Evolutionary conservation across 2,329 filamentous ascomycete species (phyloP).

Genomic region (Trichocomaceae sp.): DNA sequence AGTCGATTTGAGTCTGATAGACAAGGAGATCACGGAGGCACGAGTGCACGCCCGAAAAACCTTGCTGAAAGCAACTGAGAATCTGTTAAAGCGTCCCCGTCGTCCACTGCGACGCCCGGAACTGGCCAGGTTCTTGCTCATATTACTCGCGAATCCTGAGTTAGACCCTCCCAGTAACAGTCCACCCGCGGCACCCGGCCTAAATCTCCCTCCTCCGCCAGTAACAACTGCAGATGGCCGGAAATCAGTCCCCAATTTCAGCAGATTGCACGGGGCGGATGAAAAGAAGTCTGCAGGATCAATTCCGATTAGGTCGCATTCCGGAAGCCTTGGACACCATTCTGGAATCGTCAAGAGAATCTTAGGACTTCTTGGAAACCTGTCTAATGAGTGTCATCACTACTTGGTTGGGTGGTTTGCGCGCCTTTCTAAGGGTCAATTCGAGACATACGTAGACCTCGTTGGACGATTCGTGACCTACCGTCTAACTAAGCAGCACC

Average conservation of each 20-base stretch:
- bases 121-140: slow-evolving; percentile 69
- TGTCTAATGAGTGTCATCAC: slow-evolving; percentile 67
- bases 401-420: slow-evolving; percentile 74
- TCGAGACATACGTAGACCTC: slow-evolving; percentile 69
- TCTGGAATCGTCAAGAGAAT: slow-evolving; percentile 81
- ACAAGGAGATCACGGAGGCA: slow-evolving; percentile 52
- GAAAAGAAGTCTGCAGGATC: slow-evolving; percentile 17
- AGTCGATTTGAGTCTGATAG: slow-evolving; percentile 42
- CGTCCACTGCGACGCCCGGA: slow-evolving; percentile 60
- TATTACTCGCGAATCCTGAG: slow-evolving; percentile 72
- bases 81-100: slow-evolving; percentile 70
- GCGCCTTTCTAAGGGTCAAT: slow-evolving; percentile 59
- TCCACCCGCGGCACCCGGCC: slow-evolving; percentile 6
- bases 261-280: slow-evolving; percentile 13
- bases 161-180: slow-evolving; percentile 44
- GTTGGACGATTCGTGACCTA: slow-evolving; percentile 74
- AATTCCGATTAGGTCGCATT: slow-evolving; percentile 19
- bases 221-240: neutral
- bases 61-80: slow-evolving; percentile 71
- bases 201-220: slow-evolving; percentile 7
- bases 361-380: slow-evolving; percentile 70
- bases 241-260: slow-evolving; percentile 10
- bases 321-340: slow-evolving; percentile 56
- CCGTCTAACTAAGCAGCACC: slow-evolving; percentile 58
- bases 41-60: slow-evolving; percentile 63